Evolutionary conservation across 2,329 filamentous ascomycete genomes (phyloP).

Genomic region (Apiospora aurea): DNA sequence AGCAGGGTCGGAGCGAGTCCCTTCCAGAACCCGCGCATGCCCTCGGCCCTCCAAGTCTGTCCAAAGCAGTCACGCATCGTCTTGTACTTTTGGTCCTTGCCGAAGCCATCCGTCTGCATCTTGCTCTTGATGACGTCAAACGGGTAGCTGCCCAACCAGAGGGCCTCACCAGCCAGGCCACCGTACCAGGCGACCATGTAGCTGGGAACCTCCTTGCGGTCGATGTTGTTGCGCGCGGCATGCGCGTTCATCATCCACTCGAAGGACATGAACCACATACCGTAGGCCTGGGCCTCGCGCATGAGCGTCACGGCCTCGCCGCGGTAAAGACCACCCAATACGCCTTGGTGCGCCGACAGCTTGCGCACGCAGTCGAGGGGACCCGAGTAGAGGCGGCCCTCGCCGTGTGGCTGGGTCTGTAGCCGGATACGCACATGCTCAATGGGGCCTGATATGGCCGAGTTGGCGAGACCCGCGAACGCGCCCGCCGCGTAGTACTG

Average conservation of each 20-base stretch:
- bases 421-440: conserved; percentile 96
- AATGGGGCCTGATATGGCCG: conserved; percentile 86
- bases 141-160: conserved; percentile 94
- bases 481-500: conserved; percentile 93
- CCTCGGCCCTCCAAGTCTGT: conserved; percentile 81
- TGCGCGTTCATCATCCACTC: conserved; percentile 97
- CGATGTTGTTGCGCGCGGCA: conserved; percentile 76
- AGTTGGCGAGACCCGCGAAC: conserved; percentile 92
- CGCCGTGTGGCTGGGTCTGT: conserved; percentile 94
- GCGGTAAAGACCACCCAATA: conserved; percentile 80
- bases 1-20: conserved; percentile 89
- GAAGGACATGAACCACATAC: conserved; percentile 92
- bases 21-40: conserved; percentile 89
- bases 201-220: conserved; percentile 78
- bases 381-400: conserved; percentile 77
- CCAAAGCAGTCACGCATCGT: conserved; percentile 90
- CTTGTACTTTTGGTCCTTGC: conserved; percentile 71
- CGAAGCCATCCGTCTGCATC: conserved; percentile 98
- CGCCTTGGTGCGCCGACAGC: conserved; percentile 71
- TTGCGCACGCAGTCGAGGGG: conserved; percentile 92
- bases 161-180: conserved; percentile 88
- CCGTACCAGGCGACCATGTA: conserved; percentile 93
- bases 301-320: conserved; percentile 85
- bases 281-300: conserved; percentile 94
- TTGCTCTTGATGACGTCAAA: conserved; percentile 99